Conservation (phyloP, 2,329 filamentous ascomycete genomes). For the Trichoderma pleuroti region DNA sequence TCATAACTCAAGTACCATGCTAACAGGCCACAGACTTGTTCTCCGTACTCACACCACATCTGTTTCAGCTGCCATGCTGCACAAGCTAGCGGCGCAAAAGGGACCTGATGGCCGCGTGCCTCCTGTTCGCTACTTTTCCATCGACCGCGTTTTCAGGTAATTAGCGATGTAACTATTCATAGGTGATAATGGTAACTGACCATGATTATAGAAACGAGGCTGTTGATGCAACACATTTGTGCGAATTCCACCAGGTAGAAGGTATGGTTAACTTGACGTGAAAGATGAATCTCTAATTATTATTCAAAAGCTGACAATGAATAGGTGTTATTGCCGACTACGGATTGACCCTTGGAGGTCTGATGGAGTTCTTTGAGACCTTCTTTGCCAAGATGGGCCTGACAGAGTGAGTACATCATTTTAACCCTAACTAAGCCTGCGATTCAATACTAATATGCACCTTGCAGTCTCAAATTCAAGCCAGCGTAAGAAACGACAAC, state of each 20-base stretch:
- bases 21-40: constrained; percentile 53
- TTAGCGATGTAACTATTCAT: background rate
- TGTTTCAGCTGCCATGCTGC: constrained; percentile 83
- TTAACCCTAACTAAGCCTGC: background rate
- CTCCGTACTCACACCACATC: constrained; percentile 96
- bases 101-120: constrained; percentile 64
- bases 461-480: constrained; percentile 73
- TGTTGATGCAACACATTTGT: constrained; percentile 93
- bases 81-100: constrained; percentile 80
- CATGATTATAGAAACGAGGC: constrained; percentile 66
- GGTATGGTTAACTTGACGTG: constrained; percentile 42
- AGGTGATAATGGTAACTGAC: background rate
- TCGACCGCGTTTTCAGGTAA: constrained; percentile 87
- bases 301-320: background rate
- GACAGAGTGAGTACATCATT: constrained; percentile 34
- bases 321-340: constrained; percentile 85
- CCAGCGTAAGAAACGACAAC: constrained; percentile 55
- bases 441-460: background rate
- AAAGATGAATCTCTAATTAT: fast-evolving
- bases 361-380: constrained; percentile 89
- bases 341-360: constrained; percentile 81
- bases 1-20: background rate
- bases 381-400: constrained; percentile 98
- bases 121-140: constrained; percentile 92
- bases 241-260: constrained; percentile 98